Evolutionary conservation across 345 rosid genomes (phyloP).

Genomic region (Iberis pinnata): DNA sequence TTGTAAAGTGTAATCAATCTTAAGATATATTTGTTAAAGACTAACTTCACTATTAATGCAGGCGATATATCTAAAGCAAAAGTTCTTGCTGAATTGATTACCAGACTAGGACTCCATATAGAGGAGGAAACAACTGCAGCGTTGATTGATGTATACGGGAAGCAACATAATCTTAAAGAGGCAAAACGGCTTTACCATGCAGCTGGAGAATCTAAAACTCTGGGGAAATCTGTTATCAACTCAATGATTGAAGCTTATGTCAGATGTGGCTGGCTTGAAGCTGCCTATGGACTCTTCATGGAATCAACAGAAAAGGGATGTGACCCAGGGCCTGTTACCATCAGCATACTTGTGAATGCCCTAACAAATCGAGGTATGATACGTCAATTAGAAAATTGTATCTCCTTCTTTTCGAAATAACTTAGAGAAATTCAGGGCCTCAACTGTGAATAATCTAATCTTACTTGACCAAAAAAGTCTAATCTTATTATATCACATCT

Average conservation of each 20-base stretch:
- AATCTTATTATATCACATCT: constrained; percentile 6
- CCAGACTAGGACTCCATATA: constrained; percentile 37
- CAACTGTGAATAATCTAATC: background rate
- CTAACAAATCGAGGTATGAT: constrained; percentile 70
- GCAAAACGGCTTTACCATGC: constrained; percentile 47
- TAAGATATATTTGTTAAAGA: constrained; percentile 2
- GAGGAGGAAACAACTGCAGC: constrained; percentile 49
- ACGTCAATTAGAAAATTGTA: constrained; percentile 16
- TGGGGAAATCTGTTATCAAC: constrained; percentile 38
- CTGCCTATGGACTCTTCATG: constrained; percentile 49
- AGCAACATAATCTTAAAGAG: constrained; percentile 41
- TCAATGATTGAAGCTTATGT: constrained; percentile 63
- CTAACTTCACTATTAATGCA: constrained; percentile 25
- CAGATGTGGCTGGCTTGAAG: constrained; percentile 54
- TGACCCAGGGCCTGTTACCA: constrained; percentile 45
- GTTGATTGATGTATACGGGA: constrained; percentile 51
- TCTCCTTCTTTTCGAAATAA: background rate
- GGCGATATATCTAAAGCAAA: constrained; percentile 51
- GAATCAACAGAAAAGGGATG: constrained; percentile 39
- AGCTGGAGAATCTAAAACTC: constrained; percentile 36
- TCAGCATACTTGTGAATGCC: constrained; percentile 64
- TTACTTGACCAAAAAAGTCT: no score
- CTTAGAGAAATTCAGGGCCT: constrained; percentile 4
- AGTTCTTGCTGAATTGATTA: constrained; percentile 34
- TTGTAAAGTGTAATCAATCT: constrained; percentile 8